Conservation (phyloP, 2,329 filamentous ascomycete genomes). For the Mycosphaerella arachidis region DNA sequence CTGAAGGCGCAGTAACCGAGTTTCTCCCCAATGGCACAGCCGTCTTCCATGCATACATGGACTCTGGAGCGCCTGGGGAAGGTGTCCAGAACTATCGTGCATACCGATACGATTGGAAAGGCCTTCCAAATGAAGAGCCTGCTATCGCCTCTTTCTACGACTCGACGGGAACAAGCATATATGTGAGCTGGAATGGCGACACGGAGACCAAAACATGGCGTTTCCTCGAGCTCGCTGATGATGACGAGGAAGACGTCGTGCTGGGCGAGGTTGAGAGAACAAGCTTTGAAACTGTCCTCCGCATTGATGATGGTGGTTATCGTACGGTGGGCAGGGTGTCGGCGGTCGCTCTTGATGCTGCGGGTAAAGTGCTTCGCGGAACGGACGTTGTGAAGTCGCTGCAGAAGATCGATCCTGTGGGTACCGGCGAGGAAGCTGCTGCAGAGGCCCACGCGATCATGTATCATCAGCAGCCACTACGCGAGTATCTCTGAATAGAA, state of each 20-base stretch:
- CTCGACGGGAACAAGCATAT: constrained; percentile 32
- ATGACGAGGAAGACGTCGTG: background rate
- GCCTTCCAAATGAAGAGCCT: constrained; percentile 29
- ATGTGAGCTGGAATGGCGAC: constrained; percentile 48
- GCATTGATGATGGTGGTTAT: background rate
- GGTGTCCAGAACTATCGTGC: constrained; percentile 43
- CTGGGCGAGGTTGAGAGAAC: constrained; percentile 8
- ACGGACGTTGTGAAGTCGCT: background rate
- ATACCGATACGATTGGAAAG: constrained; percentile 48
- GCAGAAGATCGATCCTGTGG: background rate
- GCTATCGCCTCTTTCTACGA: constrained; percentile 26
- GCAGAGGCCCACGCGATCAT: background rate
- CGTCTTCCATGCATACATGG: constrained; percentile 3
- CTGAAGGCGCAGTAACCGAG: constrained; percentile 33
- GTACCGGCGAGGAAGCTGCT: background rate
- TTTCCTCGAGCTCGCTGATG: constrained; percentile 35
- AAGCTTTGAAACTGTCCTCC: constrained; percentile 10
- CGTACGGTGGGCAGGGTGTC: background rate
- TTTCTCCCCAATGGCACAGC: background rate
- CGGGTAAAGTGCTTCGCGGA: background rate
- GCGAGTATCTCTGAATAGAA: background rate
- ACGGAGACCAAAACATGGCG: constrained; percentile 42
- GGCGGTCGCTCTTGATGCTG: background rate
- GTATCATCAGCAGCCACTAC: background rate
- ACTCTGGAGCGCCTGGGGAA: background rate